Evolutionary conservation across 2,329 filamentous ascomycete species (phyloP), one percentile per base, ranked within the genome.

Genomic region (Fusarium protoensiforme): DNA sequence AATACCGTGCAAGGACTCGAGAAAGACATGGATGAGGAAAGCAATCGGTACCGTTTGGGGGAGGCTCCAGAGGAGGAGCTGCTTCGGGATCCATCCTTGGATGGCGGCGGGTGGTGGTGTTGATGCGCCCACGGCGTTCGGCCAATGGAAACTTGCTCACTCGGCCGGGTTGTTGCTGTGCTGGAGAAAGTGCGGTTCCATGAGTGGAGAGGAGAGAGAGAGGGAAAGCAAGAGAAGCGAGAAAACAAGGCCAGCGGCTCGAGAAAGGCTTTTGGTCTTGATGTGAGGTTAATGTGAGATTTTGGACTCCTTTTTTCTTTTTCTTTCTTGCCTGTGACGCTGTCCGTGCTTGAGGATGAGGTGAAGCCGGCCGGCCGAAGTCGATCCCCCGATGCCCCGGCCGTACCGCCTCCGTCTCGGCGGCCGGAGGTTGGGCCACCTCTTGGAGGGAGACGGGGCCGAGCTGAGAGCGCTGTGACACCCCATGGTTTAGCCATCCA

Each of bases 131-230:
- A 65, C 56, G 68, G 67, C 43, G 24, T 56, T 66, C 59, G 66
- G 70, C 83, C 83, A 85, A 85, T 85, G 80, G 83, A 85, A 85
- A 85, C 84, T 85, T 85, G 83, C 84, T 85, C 83, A 83, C 70
- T 67, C 61, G 63, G 74, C 77, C 70, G 75, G 77, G 76, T 77
- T 72, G 71, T 67, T 67, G 24, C 24, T 24, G 24, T 24, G 69
- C 69, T 71, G 77, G 75, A 68, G 73, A 75, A 70, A 69, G 71
- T 46, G 62, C 53, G 69, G 61, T 59, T 69, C 51, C 61, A 71
- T 69, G 51, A 53, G 73, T 43, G 41, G 56, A 61, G 64, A 61
- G 57, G 16, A 39, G 33, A 57, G 57, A 39, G 16, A n/a, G 24
- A 24, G n/a, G n/a, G n/a, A n/a, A 36, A 51, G 31, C 18, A 65